phyloP scores from a whole-genome alignment of 2,329 filamentous ascomycete genomes.

The Alternaria gaisen region DNA sequence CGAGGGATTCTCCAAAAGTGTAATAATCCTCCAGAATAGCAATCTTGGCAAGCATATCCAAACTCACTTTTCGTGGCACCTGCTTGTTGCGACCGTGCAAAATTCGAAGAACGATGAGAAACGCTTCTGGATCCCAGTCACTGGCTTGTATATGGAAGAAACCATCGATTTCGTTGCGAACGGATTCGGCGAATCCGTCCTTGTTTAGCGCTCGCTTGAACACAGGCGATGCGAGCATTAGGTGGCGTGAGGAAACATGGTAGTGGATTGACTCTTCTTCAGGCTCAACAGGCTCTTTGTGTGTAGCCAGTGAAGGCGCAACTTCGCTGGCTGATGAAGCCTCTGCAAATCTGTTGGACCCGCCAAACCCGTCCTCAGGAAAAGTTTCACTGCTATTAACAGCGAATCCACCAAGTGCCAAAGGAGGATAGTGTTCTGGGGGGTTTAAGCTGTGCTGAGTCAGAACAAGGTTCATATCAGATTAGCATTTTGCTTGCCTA shows the following conservation, averaged over 20 bases:
- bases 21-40: slow-evolving; percentile 5
- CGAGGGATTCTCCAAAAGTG: neutral
- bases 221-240: neutral
- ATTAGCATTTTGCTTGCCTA: neutral
- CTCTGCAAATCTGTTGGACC: neutral
- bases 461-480: neutral
- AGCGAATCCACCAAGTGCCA: neutral
- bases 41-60: slow-evolving; percentile 7
- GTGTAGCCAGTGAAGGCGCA: neutral
- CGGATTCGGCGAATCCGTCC: neutral
- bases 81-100: slow-evolving; percentile 4
- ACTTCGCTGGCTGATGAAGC: neutral
- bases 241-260: slow-evolving; percentile 9
- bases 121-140: slow-evolving; percentile 7
- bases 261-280: neutral
- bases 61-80: neutral
- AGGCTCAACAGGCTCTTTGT: neutral
- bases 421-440: neutral
- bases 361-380: neutral
- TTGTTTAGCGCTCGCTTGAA: neutral
- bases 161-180: neutral
- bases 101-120: neutral
- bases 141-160: neutral
- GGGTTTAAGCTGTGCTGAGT: neutral
- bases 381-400: neutral